phyloP scores from a whole-genome alignment of 208 protist genomes.

The Wallacemonas rigidus region DNA sequence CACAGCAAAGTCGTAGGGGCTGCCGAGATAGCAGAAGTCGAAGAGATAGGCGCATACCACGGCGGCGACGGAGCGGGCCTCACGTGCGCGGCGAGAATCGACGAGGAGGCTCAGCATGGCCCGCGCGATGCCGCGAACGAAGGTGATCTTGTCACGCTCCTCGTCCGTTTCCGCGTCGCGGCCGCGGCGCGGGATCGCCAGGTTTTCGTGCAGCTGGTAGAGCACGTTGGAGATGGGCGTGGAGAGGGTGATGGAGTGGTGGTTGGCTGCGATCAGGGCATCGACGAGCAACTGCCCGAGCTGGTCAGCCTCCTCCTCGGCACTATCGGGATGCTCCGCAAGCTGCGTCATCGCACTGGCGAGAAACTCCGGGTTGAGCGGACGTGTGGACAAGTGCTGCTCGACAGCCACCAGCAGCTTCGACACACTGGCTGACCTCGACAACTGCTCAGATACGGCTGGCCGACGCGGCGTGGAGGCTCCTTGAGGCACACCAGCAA shows the following conservation, averaged over 20 bases:
- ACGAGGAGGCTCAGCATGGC: slow-evolving; percentile 61
- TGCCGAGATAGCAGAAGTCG: slow-evolving; percentile 74
- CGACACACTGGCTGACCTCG: slow-evolving; percentile 16
- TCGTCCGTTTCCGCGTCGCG: slow-evolving; percentile 15
- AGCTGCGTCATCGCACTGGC: slow-evolving; percentile 49
- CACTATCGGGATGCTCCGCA: slow-evolving; percentile 38
- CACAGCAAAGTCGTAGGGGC: slow-evolving; percentile 59
- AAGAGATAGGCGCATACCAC: slow-evolving; percentile 74
- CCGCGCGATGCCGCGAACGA: slow-evolving; percentile 49
- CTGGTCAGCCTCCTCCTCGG: slow-evolving; percentile 33
- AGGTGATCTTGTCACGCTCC: slow-evolving; percentile 25
- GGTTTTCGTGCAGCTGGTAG: slow-evolving; percentile 50
- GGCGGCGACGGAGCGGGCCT: slow-evolving; percentile 63
- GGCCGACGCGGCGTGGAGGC: slow-evolving; percentile 19
- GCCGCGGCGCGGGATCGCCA: slow-evolving; percentile 41
- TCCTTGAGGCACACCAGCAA: neutral
- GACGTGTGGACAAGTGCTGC: slow-evolving; percentile 25
- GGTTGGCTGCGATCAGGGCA: slow-evolving; percentile 29
- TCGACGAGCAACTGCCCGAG: slow-evolving; percentile 45
- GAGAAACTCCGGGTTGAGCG: slow-evolving; percentile 27
- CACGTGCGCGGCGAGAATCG: slow-evolving; percentile 40
- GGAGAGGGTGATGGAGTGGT: slow-evolving; percentile 52
- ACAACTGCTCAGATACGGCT: slow-evolving; percentile 22
- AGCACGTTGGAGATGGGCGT: slow-evolving; percentile 64
- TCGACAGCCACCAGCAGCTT: slow-evolving; percentile 25